Conservation (phyloP, 2,329 filamentous ascomycete species). For the Delphinella strobiligena region DNA sequence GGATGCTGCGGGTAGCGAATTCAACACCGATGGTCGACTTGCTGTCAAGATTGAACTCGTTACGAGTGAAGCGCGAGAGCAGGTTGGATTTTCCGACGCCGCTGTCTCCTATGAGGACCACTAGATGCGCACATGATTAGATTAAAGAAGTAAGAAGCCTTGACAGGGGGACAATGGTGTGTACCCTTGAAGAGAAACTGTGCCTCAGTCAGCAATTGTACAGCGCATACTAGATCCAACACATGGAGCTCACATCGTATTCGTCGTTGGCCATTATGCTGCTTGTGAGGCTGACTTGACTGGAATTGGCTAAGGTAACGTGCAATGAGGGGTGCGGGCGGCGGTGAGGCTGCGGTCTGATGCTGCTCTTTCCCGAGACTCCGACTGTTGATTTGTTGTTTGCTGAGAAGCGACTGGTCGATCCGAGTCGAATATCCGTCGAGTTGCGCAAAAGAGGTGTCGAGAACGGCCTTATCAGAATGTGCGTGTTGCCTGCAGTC, state of each 20-base stretch:
- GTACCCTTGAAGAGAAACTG: conserved; percentile 99
- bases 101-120: conserved; percentile 97
- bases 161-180: conserved; percentile 1
- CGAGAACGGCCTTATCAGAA: too few relatives aligned
- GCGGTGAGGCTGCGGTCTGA: too few relatives aligned
- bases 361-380: too few relatives aligned
- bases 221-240: too few relatives aligned
- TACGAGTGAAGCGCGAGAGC: conserved; percentile 96
- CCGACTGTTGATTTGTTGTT: too few relatives aligned
- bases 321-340: conserved; percentile 1
- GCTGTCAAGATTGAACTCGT: conserved; percentile 99
- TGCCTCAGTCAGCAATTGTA: conserved; percentile 22
- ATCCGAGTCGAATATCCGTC: too few relatives aligned
- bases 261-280: conserved; percentile 95
- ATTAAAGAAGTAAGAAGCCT: too few relatives aligned
- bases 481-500: too few relatives aligned
- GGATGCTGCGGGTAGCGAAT: conserved; percentile 95
- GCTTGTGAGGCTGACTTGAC: conserved; percentile 1
- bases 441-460: too few relatives aligned
- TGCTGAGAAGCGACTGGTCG: too few relatives aligned
- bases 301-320: too few relatives aligned
- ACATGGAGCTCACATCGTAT: conserved; percentile 99
- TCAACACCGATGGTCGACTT: conserved; percentile 99
- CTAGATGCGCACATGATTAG: too few relatives aligned
- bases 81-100: conserved; percentile 99